Base-by-base conservation (phyloP, 106 monocot species). In the Dendrobium chrysotoxum region DNA sequence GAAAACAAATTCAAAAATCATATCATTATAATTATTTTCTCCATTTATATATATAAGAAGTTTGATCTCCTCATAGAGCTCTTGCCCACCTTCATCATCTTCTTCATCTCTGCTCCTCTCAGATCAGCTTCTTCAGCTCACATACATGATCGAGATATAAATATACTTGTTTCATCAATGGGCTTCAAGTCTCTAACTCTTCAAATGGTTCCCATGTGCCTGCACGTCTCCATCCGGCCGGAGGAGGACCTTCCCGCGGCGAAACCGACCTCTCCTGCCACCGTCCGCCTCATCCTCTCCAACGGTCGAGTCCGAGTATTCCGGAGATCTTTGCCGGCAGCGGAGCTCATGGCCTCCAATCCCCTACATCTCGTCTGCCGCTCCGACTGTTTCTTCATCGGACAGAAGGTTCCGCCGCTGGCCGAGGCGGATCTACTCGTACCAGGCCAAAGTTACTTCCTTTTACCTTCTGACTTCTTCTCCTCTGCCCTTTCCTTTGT, bases 401-500 rank as follows among this genome's bases (percentile, higher is more conserved):
- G 95, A 58, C 85, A 85, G 79, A 86, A 83, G 71, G 83, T 96
- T 67, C 89, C 95, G 0, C 31, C 93, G 2, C 85, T 96, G 21
- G 73, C 81, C 2, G 50, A 82, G 10, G 53, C n/a, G 40, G 95
- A 96, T 21, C 53, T 66, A 15, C 93, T 96, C 57, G 79, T 84
- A 26, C 88, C 83, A 7, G 95, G 95, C 21, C 86, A 91, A 26
- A 81, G 78, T 42, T 96, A 96, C 84, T 89, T 96, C 85, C 86
- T 96, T 79, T 86, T 96, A 39, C 95, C 95, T 1, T 11, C 85
- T 21, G 83, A 87, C 79, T 86, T 93, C 88, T 93, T 96, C 88
- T 89, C 86, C 71, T 91, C 95, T 64, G 84, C 84, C 35, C 95
- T 96, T 84, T 93, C 95, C 82, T 93, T 96, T 85, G 81, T 87